Conservation (phyloP, 2,329 filamentous ascomycete species). For the Magnaporthales sp. region DNA sequence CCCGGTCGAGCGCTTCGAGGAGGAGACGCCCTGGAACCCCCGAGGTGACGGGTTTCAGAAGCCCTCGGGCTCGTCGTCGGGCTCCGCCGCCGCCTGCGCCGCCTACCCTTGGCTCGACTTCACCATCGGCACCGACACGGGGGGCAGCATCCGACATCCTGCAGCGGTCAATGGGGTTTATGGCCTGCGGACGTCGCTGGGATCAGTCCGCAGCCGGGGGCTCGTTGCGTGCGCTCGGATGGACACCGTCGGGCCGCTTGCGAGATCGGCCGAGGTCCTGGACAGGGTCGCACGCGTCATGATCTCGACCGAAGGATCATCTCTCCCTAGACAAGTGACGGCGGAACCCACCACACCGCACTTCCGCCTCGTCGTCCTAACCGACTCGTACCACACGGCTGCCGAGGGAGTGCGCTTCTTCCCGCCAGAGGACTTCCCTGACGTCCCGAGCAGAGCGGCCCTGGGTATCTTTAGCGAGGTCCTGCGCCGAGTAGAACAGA, state of each 20-base stretch:
- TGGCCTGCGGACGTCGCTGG: conserved; percentile 15
- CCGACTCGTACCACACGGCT: neutral
- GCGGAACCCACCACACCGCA: neutral
- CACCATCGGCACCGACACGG: conserved; percentile 31
- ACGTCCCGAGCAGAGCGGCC: neutral
- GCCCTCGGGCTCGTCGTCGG: conserved; percentile 35
- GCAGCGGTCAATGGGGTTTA: conserved; percentile 27
- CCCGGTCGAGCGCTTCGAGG: conserved; percentile 37
- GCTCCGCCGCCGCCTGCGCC: conserved; percentile 26
- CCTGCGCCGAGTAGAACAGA: neutral
- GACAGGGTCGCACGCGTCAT: neutral
- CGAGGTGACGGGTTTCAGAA: conserved; percentile 38
- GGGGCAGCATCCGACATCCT: conserved; percentile 8
- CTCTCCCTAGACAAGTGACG: neutral
- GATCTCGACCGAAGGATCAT: neutral
- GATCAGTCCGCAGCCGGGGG: neutral
- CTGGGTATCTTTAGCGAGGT: neutral
- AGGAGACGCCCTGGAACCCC: conserved; percentile 33
- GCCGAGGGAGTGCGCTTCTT: neutral
- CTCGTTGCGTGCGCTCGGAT: neutral
- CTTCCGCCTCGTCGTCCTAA: neutral
- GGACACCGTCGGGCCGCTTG: neutral
- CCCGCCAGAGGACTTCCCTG: neutral
- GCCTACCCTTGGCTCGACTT: conserved; percentile 36
- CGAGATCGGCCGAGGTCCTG: neutral